Conservation (phyloP, 2,329 filamentous ascomycete species). For the Teratosphaeria zuluensis region DNA sequence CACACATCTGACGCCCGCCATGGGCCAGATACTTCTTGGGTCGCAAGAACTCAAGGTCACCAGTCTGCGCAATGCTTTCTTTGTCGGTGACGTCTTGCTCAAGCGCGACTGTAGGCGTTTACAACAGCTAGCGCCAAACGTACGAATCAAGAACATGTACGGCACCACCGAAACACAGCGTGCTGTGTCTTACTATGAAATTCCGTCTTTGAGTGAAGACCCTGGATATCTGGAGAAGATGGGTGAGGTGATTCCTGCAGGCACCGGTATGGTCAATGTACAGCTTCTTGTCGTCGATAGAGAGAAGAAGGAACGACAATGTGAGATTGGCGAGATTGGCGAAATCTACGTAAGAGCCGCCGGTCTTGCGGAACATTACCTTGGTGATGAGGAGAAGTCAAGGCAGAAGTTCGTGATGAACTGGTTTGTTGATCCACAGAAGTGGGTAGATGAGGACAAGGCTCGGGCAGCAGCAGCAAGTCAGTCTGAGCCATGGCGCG, state of each 20-base stretch:
- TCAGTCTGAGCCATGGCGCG: constrained; percentile 61
- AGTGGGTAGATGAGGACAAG: constrained; percentile 58
- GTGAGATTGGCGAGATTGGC: constrained; percentile 70
- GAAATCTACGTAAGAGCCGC: constrained; percentile 76
- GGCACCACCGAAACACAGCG: constrained; percentile 79
- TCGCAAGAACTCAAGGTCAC: constrained; percentile 56
- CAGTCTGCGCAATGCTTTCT: constrained; percentile 69
- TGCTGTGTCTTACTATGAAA: constrained; percentile 72
- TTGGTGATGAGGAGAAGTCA: constrained; percentile 54
- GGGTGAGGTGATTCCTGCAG: constrained; percentile 71
- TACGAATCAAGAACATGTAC: constrained; percentile 74
- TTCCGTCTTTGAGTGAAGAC: constrained; percentile 56
- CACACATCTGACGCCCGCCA: constrained; percentile 86
- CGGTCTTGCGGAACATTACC: constrained; percentile 75
- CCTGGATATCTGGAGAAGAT: constrained; percentile 54
- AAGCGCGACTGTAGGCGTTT: constrained; percentile 70
- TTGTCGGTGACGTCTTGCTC: constrained; percentile 83
- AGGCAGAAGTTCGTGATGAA: constrained; percentile 69
- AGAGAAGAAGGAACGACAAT: constrained; percentile 56
- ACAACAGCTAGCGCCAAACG: constrained; percentile 66
- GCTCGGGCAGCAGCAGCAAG: constrained; percentile 37
- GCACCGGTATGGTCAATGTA: constrained; percentile 78
- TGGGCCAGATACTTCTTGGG: constrained; percentile 91
- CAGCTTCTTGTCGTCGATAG: constrained; percentile 77
- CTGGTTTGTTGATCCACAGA: constrained; percentile 71